These are phyloP conservation scores for Thraustochytrium sp. DNA, from an alignment of 352 stramenopile species.

Conservation along the genomic window DNA sequence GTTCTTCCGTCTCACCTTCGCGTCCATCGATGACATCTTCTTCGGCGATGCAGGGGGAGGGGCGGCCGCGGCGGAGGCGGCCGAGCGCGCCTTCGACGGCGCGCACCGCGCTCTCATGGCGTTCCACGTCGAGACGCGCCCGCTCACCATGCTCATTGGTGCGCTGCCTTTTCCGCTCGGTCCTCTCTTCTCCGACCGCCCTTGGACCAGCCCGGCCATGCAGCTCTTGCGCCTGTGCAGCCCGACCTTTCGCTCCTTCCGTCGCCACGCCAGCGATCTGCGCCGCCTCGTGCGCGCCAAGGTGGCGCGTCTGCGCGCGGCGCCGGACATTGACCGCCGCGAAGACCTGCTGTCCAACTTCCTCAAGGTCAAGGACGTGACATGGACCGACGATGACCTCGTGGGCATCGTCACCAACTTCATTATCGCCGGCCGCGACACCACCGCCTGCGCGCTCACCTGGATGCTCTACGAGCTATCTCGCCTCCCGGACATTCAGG, in stretches of 20 bases:
- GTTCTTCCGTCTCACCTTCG: conserved; percentile 1
- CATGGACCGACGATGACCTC: conserved; percentile 36
- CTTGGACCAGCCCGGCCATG: neutral
- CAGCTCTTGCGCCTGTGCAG: neutral
- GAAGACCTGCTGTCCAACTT: conserved; percentile 13
- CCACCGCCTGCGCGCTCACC: conserved; percentile 35
- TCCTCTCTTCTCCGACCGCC: neutral
- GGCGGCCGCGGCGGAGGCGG: neutral
- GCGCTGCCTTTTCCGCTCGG: conserved; percentile 38
- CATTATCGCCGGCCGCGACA: conserved; percentile 55
- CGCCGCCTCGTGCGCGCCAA: neutral
- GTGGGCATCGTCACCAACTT: conserved; percentile 57
- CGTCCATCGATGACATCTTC: conserved; percentile 9
- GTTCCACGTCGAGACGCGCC: neutral
- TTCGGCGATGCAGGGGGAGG: neutral
- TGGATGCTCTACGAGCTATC: conserved; percentile 44
- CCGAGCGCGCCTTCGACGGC: neutral
- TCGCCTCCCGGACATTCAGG: conserved; percentile 32
- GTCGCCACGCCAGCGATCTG: neutral
- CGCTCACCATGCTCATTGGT: neutral
- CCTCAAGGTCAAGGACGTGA: neutral
- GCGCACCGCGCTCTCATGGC: conserved; percentile 4
- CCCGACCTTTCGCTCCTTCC: neutral
- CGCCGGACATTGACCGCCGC: neutral
- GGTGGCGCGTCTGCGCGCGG: neutral